Evolutionary conservation across 306 rosid species (phyloP).

Genomic region (Benincasa hispida): DNA sequence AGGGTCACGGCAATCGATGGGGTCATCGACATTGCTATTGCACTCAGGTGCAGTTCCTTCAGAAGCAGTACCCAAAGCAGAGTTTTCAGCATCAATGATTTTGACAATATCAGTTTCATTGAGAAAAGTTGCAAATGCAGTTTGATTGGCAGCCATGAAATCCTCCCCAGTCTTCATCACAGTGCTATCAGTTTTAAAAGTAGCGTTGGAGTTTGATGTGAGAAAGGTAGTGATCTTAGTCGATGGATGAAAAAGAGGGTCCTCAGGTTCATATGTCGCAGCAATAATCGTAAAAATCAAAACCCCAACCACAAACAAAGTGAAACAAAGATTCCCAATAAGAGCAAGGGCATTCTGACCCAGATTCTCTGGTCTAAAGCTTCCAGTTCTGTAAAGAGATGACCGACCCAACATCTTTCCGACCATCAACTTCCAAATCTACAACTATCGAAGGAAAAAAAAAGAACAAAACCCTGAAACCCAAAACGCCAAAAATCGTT

Average conservation of each 20-base stretch:
- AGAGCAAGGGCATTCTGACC: slow-evolving; percentile 74
- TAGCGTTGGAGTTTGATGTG: slow-evolving; percentile 88
- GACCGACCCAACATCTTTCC: slow-evolving; percentile 42
- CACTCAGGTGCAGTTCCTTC: slow-evolving; percentile 22
- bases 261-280: slow-evolving; percentile 96
- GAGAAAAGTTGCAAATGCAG: slow-evolving; percentile 45
- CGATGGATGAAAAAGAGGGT: slow-evolving; percentile 89
- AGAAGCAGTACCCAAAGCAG: neutral
- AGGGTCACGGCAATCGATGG: slow-evolving; percentile 73
- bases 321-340: slow-evolving; percentile 85
- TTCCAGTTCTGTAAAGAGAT: slow-evolving; percentile 43
- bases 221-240: slow-evolving; percentile 80
- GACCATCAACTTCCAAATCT: slow-evolving; percentile 12
- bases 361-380: slow-evolving; percentile 74
- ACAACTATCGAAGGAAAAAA: slow-evolving; percentile 6
- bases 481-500: slow-evolving; percentile 12
- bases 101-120: slow-evolving; percentile 54
- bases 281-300: slow-evolving; percentile 82
- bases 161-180: slow-evolving; percentile 90
- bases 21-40: slow-evolving; percentile 33
- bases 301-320: slow-evolving; percentile 78
- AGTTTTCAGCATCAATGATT: slow-evolving; percentile 10
- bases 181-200: slow-evolving; percentile 71
- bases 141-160: slow-evolving; percentile 80
- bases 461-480: slow-evolving; percentile 18